Conservation (phyloP, 139 green algal genomes). For the Tetradesmus obliquus region DNA sequence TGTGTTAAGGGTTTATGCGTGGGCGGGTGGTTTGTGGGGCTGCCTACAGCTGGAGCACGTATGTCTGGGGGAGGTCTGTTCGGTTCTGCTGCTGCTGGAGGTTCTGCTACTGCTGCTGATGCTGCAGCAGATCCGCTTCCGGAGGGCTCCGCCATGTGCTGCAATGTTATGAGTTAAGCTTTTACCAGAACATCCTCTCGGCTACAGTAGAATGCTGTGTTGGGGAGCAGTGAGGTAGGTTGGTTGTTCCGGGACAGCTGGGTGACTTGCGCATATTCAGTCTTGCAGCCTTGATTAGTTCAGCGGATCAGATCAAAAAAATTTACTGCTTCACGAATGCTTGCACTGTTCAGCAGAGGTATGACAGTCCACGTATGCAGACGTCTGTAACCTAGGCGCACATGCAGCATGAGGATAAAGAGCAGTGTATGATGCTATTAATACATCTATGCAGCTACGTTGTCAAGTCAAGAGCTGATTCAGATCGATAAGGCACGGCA, state of each 20-base stretch:
- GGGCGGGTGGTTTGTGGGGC: background rate
- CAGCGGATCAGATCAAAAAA: too few relatives aligned
- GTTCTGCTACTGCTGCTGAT: background rate
- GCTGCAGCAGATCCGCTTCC: background rate
- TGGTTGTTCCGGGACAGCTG: background rate
- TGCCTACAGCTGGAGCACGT: background rate
- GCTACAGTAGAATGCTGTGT: background rate
- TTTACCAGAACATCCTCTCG: background rate
- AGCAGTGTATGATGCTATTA: too few relatives aligned
- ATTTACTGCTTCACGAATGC: background rate
- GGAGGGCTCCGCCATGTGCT: background rate
- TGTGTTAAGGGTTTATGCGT: slow-evolving; percentile 15
- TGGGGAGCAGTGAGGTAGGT: background rate
- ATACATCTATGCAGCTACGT: too few relatives aligned
- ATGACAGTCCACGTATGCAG: background rate
- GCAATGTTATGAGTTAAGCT: too few relatives aligned
- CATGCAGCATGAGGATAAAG: too few relatives aligned
- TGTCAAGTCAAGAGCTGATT: too few relatives aligned
- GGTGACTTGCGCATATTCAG: background rate
- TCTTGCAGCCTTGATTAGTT: background rate
- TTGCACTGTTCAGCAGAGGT: too few relatives aligned
- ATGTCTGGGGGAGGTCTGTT: background rate
- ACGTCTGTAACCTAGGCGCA: too few relatives aligned
- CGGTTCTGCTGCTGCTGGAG: background rate
- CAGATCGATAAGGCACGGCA: background rate